These are phyloP conservation scores for Podospora fimiseda DNA, from an alignment of 495 filamentous ascomycete genomes.

Conservation along the genomic window DNA sequence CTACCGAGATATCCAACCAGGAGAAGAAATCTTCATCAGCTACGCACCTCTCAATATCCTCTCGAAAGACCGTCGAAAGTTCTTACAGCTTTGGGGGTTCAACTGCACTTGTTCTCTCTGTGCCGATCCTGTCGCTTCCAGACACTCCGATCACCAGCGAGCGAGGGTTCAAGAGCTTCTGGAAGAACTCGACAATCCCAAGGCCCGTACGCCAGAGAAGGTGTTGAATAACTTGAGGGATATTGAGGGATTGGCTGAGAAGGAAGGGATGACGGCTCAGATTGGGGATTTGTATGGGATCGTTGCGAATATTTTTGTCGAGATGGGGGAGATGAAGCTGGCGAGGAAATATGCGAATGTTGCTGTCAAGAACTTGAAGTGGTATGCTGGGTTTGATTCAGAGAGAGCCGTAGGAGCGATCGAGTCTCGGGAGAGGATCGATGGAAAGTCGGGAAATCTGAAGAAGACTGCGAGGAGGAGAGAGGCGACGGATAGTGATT, in stretches of 20 bases:
- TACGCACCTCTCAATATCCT: constrained; percentile 23
- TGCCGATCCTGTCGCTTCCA: neutral
- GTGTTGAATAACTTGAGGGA: constrained; percentile 13
- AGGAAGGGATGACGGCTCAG: constrained; percentile 22
- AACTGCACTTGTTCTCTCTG: constrained; percentile 29
- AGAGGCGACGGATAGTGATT: neutral
- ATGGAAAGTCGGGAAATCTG: neutral
- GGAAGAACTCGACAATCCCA: constrained; percentile 13
- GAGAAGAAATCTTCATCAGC: constrained; percentile 28
- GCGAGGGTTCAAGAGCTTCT: constrained; percentile 21
- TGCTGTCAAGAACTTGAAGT: constrained; percentile 13
- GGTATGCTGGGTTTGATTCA: constrained; percentile 25
- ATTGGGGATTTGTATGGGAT: constrained; percentile 25
- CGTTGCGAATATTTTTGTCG: constrained; percentile 16
- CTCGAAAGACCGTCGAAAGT: constrained; percentile 15
- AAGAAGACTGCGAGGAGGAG: neutral
- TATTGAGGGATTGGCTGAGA: constrained; percentile 15
- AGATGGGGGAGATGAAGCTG: constrained; percentile 8
- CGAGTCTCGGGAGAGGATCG: constrained; percentile 13
- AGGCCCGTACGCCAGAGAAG: constrained; percentile 12
- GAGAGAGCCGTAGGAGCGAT: constrained; percentile 14
- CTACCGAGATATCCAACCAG: constrained; percentile 23
- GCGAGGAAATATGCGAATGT: constrained; percentile 16
- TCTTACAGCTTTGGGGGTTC: constrained; percentile 28
- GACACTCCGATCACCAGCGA: constrained; percentile 18